Base-by-base conservation (phyloP, 345 rosid species). In the Euclidium syriacum region DNA sequence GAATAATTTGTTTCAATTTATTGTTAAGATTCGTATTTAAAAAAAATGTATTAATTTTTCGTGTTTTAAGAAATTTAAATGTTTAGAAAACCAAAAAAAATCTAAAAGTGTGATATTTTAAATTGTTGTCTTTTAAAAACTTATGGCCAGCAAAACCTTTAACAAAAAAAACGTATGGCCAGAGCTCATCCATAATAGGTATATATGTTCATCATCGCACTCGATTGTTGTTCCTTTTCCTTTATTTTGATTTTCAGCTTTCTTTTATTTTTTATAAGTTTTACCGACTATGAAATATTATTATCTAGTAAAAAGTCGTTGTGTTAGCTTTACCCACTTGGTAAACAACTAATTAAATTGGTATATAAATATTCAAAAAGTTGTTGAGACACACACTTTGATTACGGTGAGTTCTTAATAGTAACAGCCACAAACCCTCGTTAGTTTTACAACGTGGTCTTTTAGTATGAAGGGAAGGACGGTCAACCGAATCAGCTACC, bases 301-400 rank as follows among this genome's bases (percentile, higher is more conserved):
- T 5, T 34, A 18, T 52, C 34, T 61, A 26, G 55, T 61, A 26
- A 43, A 34, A 16, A 43, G 62, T 69, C 50, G 62, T 53, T 69
- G 41, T 60, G 73, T 61, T 61, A 61, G 73, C 62, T 69, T 69
- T 69, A 69, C 67, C 73, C 62, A 69, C 73, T 69, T 29, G 19
- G 15, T 44, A 43, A 34, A 61, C 7, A 52, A 69, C 25, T 52
- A 53, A 69, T 61, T 43, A 61, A 35, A 53, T 26, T 53, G 50
- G n/a, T n/a, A n/a, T n/a, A 42, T 43, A 43, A 69, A 27, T 46
- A 26, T 61, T 61, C 68, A 52, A 61, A 40, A 64, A 18, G 67
- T 34, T 43, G 73, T 36, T 69, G 34, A n/a, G n/a, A 52, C 14
- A 43, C 35, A 38, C 3, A 32, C 35, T 58, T 49, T 39, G 26